Base-by-base conservation (phyloP, 1,139 yeast species). In the Geotrichum klebahnii region DNA sequence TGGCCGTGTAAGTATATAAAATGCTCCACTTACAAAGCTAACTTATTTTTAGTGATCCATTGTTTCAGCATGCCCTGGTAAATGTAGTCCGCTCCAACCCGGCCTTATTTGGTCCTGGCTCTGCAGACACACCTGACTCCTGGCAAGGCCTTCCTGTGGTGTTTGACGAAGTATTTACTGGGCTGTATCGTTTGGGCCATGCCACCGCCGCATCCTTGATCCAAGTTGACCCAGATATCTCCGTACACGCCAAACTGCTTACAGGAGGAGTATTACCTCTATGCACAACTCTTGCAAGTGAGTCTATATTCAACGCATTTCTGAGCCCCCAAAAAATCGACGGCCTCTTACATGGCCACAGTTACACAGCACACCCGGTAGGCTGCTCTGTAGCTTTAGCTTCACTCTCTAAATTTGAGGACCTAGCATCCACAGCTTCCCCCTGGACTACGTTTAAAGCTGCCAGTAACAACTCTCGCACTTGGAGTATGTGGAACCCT, bases 131-230 rank as follows among this genome's bases (percentile, higher is more conserved):
- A 9, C 8, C 31, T 6, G 43, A 19, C 14, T 46, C 44, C 29
- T 62, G 66, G 66, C 43, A 55, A 10, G 66, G 66, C 2, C 53
- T 62, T 5, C 65, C 65, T 3, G 57, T 62, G 14, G 57, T 62
- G 9, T 59, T 56, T 48, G 66, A 62, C 46, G 66, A 62, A 43
- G 66, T 62, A 2, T 62, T 62, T 34, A 61, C 63, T n/a, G 66
- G 66, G 2, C 55, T 63, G 22, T 62, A 61, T 44, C 52, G 66
- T 10, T 58, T 61, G 2, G 65, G 65, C 33, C 46, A 51, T 16
- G 47, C 57, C 9, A 55, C 58, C 16, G 56, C 63, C 3, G 55
- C 59, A 3, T 45, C 56, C 9, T 55, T 60, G 19, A 49, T 62
- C 6, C 52, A 53, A n/a, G 51, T 51, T 12, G 49, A 55, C 16